phyloP scores from a whole-genome alignment of 2,329 filamentous ascomycete species.

The Nemania serpens region DNA sequence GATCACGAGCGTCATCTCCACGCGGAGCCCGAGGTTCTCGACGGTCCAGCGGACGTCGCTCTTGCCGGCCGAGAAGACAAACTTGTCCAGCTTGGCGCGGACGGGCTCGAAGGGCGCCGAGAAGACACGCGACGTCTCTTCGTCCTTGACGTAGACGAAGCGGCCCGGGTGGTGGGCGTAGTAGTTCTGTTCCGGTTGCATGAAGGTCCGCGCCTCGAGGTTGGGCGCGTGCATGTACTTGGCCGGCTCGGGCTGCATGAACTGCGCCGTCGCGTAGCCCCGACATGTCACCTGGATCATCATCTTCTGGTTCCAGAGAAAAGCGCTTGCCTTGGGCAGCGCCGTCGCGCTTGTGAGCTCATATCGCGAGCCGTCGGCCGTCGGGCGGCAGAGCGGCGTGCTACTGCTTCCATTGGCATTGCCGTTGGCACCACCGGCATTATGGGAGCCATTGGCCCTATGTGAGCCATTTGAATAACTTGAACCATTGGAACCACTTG shows the following conservation, averaged over 20 bases:
- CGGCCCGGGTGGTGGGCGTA: conserved; percentile 63
- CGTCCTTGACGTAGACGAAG: conserved; percentile 64
- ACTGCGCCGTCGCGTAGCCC: conserved; percentile 62
- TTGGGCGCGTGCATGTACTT: conserved; percentile 65
- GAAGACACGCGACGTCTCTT: conserved; percentile 52
- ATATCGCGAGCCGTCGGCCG: conserved; percentile 57
- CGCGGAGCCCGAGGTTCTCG: conserved; percentile 54
- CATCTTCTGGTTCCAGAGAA: conserved; percentile 65
- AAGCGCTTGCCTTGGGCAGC: conserved; percentile 59
- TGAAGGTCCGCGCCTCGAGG: conserved; percentile 62
- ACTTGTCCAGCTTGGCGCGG: conserved; percentile 51
- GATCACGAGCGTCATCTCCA: conserved; percentile 57
- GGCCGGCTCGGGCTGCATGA: conserved; percentile 64
- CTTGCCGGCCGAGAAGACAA: conserved; percentile 59
- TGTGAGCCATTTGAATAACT: not conserved
- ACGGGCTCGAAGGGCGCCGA: conserved; percentile 62
- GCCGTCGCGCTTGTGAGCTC: conserved; percentile 60
- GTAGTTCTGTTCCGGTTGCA: conserved; percentile 65
- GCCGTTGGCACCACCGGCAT: not conserved
- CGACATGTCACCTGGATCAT: conserved; percentile 65
- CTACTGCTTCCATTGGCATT: not conserved
- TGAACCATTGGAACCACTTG: not conserved
- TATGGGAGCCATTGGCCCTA: not conserved
- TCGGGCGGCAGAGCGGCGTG: conserved; percentile 31
- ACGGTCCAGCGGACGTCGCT: conserved; percentile 59